Conservation (phyloP, 352 stramenopile species). For the Chrysophaeum taylorii region DNA sequence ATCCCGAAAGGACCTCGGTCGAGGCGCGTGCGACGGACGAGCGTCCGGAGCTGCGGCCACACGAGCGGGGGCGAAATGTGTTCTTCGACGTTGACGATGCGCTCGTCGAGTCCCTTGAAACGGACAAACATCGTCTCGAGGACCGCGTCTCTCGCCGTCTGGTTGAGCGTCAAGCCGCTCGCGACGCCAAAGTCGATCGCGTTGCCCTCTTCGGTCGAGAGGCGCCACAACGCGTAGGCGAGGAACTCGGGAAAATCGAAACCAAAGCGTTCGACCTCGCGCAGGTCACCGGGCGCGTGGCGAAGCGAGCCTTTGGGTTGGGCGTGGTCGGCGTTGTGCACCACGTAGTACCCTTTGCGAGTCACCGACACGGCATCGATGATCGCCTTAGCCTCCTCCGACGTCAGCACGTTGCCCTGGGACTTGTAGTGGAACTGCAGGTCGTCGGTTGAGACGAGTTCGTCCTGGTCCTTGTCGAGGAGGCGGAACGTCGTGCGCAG, state of each 20-base stretch:
- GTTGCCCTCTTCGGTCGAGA: not conserved
- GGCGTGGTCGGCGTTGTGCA: not conserved
- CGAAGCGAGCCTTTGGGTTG: too few relatives aligned
- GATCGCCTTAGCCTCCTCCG: not conserved
- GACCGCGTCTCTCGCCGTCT: not conserved
- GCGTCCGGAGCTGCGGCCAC: not conserved
- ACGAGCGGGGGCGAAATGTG: not conserved
- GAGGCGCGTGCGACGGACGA: not conserved
- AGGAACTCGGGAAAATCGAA: slow-evolving; percentile 7
- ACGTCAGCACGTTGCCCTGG: not conserved
- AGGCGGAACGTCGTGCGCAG: slow-evolving; percentile 3
- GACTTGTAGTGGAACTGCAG: slow-evolving; percentile 5
- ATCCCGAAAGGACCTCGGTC: not conserved
- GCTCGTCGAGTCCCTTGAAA: slow-evolving; percentile 4
- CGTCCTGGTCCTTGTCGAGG: slow-evolving; percentile 11
- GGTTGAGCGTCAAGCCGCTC: not conserved
- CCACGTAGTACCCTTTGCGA: slow-evolving; percentile 11
- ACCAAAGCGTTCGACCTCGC: not conserved
- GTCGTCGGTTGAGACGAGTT: not conserved
- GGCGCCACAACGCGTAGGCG: not conserved
- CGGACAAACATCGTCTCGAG: not conserved
- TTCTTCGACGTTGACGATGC: not conserved
- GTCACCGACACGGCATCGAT: not conserved
- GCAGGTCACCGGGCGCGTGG: not conserved
- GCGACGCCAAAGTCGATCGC: not conserved